Evolutionary conservation across 2,329 filamentous ascomycete genomes (phyloP).

Genomic region (Sclerotinia trifoliorum): DNA sequence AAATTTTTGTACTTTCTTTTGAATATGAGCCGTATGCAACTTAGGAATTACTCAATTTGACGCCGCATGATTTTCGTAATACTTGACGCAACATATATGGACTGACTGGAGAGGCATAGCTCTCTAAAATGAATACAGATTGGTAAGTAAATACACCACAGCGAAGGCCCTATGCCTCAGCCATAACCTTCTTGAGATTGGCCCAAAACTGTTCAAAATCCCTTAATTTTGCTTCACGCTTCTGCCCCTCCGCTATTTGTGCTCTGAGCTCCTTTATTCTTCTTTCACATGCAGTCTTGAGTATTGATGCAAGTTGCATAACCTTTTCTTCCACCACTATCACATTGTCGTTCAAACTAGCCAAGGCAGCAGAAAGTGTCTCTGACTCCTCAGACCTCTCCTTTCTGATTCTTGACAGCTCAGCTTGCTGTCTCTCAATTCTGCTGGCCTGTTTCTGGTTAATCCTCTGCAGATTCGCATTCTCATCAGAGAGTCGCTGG

Average conservation of each 20-base stretch:
- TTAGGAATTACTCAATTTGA: neutral
- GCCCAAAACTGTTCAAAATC: neutral
- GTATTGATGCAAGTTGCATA: accelerated
- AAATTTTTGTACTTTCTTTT: neutral
- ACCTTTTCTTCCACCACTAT: neutral
- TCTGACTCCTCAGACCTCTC: neutral
- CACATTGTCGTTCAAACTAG: neutral
- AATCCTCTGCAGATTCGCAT: neutral
- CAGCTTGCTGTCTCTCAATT: neutral
- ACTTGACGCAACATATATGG: accelerated
- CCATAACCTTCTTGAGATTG: neutral
- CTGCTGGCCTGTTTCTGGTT: neutral
- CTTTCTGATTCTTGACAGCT: neutral
- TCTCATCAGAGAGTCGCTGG: neutral
- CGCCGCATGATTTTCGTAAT: accelerated
- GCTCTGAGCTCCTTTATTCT: neutral
- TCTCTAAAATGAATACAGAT: neutral
- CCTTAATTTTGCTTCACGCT: neutral
- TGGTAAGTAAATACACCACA: accelerated
- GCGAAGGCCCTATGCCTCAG: neutral
- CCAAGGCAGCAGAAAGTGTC: too few relatives aligned
- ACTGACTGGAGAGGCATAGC: neutral
- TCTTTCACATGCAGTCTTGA: neutral
- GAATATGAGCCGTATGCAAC: neutral
- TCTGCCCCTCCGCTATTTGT: neutral